A percentile compares a stretch with the other conserved stretches of the same genome.
Evolutionary conservation across 345 rosid species (phyloP).

Genomic region (Lenwebbia sp.): DNA sequence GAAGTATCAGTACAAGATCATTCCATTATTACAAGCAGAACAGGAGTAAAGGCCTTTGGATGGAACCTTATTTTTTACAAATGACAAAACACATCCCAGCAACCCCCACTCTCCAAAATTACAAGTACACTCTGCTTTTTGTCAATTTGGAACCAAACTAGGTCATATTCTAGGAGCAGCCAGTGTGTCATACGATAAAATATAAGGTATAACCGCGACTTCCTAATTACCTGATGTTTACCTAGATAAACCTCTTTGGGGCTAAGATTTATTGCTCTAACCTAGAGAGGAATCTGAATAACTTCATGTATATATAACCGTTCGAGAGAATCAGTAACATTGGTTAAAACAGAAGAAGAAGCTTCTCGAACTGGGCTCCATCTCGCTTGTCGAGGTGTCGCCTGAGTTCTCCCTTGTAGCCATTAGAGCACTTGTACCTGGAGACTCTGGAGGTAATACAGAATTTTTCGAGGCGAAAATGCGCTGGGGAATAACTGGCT

Average conservation of each 20-base stretch:
- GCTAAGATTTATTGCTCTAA: conserved; percentile 13
- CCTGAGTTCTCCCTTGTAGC: conserved; percentile 36
- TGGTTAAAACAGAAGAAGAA: conserved; percentile 70
- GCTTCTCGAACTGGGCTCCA: conserved; percentile 36
- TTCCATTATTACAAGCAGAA: background rate
- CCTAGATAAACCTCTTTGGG: background rate
- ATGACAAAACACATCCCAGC: conserved; percentile 14
- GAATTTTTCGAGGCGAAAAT: conserved; percentile 42
- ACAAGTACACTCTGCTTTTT: background rate
- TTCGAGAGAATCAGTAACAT: conserved; percentile 28
- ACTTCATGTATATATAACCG: background rate
- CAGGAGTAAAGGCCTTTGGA: conserved; percentile 21
- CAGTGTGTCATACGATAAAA: background rate
- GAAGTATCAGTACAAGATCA: background rate
- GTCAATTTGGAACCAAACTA: background rate
- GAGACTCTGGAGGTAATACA: conserved; percentile 80
- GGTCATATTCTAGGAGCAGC: background rate
- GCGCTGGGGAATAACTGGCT: conserved; percentile 40
- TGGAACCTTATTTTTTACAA: conserved; percentile 9
- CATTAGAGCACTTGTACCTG: conserved; percentile 83
- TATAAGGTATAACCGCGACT: background rate
- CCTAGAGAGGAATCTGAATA: background rate
- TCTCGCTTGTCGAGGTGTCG: conserved; percentile 16
- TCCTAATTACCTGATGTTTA: background rate
- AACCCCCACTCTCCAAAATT: conserved; percentile 9